Percentiles rank a stretch among this genome's conserved stretches.
phyloP scores from a whole-genome alignment of 371 early-diverging fungal species.

The Mucor ambiguus region DNA sequence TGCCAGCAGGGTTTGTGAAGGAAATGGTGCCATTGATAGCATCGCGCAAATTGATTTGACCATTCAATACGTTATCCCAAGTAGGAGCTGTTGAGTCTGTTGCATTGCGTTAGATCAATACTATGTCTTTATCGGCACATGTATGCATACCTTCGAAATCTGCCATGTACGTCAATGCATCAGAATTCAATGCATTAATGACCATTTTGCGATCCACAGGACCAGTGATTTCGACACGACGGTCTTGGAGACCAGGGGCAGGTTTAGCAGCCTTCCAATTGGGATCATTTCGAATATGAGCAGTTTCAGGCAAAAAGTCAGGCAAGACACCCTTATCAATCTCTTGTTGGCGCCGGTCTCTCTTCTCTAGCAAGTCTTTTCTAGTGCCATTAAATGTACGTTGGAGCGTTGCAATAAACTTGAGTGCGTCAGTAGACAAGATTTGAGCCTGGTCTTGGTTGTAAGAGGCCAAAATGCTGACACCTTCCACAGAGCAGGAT shows the following conservation, averaged over 20 bases:
- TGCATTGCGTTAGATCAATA: not conserved
- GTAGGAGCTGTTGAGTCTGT: conserved; percentile 92
- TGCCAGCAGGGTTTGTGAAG: conserved; percentile 89
- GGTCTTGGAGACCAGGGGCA: conserved; percentile 89
- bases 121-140: not conserved
- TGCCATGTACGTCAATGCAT: conserved; percentile 94
- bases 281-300: conserved; percentile 83
- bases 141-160: conserved; percentile 85
- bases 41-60: conserved; percentile 93
- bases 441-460: conserved; percentile 58
- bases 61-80: conserved; percentile 87
- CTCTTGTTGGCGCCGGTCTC: conserved; percentile 75
- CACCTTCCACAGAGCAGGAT: conserved; percentile 24
- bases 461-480: conserved; percentile 31
- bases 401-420: conserved; percentile 86
- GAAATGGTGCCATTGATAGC: conserved; percentile 84
- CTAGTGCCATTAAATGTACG: conserved; percentile 86
- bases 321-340: conserved; percentile 84
- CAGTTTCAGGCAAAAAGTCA: conserved; percentile 92
- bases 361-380: conserved; percentile 73
- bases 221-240: conserved; percentile 96
- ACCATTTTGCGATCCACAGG: conserved; percentile 99
- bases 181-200: conserved; percentile 95
- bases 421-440: conserved; percentile 77
- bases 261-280: conserved; percentile 91